phyloP scores from a whole-genome alignment of 805 yeast species.

The Ogataea populi-albae region DNA sequence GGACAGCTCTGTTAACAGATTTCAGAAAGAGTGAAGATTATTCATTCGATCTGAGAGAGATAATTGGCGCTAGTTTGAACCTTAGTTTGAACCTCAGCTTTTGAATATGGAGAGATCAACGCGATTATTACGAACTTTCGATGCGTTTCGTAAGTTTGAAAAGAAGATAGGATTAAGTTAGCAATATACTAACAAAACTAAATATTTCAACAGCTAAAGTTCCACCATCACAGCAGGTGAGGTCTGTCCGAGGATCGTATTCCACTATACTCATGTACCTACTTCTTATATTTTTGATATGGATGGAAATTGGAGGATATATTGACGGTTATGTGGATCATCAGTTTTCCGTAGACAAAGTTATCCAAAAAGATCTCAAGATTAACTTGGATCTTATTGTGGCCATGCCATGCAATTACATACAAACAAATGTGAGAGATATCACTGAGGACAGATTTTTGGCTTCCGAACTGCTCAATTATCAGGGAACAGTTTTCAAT shows the following conservation, averaged over 20 bases:
- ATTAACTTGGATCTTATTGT: constrained; percentile 80
- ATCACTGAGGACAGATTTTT: constrained; percentile 71
- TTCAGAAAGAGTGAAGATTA: no score
- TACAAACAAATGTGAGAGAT: constrained; percentile 78
- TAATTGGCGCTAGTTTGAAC: no score
- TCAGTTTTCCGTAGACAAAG: constrained; percentile 70
- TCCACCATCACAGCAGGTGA: constrained; percentile 63
- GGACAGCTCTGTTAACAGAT: no score
- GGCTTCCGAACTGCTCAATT: constrained; percentile 72
- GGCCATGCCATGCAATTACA: constrained; percentile 75
- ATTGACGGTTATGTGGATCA: constrained; percentile 80
- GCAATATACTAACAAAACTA: background rate
- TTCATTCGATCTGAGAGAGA: no score
- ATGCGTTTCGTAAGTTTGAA: constrained; percentile 61
- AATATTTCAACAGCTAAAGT: constrained; percentile 51
- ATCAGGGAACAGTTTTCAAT: constrained; percentile 60
- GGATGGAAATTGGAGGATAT: constrained; percentile 83
- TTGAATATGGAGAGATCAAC: constrained; percentile 24
- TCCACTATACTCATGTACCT: constrained; percentile 65
- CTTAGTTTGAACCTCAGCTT: background rate
- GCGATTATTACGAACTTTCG: constrained; percentile 47
- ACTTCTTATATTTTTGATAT: constrained; percentile 62
- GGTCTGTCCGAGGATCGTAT: constrained; percentile 74
- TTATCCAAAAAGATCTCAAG: constrained; percentile 52
- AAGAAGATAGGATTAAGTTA: background rate